phyloP scores from a whole-genome alignment of 495 filamentous ascomycete species.

The Margaritispora aquatica region DNA sequence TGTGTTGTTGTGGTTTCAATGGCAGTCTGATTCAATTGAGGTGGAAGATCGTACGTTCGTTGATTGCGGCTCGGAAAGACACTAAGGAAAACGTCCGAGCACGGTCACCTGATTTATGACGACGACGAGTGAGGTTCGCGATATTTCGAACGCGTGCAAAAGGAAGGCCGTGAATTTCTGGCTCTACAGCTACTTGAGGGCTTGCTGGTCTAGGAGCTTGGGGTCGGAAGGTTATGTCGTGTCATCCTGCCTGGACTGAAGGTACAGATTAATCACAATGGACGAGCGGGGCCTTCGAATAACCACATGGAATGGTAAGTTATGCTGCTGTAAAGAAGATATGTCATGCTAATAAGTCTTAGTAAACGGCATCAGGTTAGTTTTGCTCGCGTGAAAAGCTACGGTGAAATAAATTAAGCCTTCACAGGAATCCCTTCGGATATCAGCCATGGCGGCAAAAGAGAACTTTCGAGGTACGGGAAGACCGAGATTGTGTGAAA shows the following conservation, averaged over 20 bases:
- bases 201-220: background rate
- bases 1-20: conserved; percentile 26
- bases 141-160: background rate
- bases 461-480: conserved; percentile 68
- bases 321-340: background rate
- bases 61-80: background rate
- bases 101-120: conserved; percentile 8
- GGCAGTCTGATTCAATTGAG: conserved; percentile 5
- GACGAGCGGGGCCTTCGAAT: conserved; percentile 53
- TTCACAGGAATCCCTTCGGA: conserved; percentile 76
- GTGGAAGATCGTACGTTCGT: conserved; percentile 10
- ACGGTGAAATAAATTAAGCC: conserved; percentile 19
- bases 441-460: conserved; percentile 92
- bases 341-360: conserved; percentile 17
- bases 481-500: background rate
- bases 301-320: conserved; percentile 85
- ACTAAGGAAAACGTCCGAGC: background rate
- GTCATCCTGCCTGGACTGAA: background rate
- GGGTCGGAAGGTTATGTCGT: background rate
- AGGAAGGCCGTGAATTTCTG: background rate
- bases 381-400: too few species aligned
- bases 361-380: conserved; percentile 93
- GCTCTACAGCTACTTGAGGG: background rate
- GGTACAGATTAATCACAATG: background rate
- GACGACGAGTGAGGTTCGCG: conserved; percentile 9